A percentile compares a stretch with the other conserved stretches of the same genome.
Evolutionary conservation across 441 rosid genomes (phyloP).

Genomic region (Melastoma candidum): DNA sequence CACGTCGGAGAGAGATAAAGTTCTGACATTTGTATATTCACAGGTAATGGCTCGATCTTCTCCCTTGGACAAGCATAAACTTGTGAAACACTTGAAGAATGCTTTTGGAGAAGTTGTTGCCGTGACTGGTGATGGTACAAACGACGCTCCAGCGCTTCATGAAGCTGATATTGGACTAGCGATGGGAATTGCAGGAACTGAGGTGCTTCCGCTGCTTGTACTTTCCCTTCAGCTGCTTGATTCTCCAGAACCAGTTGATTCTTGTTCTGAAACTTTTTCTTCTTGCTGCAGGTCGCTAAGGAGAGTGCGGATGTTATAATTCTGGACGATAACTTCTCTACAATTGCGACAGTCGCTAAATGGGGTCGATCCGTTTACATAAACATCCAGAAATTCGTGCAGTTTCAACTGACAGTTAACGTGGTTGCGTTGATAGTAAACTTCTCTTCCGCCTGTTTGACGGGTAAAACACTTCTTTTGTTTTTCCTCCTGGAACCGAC

Average conservation of each 20-base stretch:
- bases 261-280: neutral
- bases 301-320: conserved; percentile 53
- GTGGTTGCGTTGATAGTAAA: conserved; percentile 44
- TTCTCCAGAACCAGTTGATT: neutral
- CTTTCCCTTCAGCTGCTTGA: neutral
- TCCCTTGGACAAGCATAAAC: conserved; percentile 48
- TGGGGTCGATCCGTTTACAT: conserved; percentile 50
- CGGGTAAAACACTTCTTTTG: conserved; percentile 23
- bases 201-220: conserved; percentile 20
- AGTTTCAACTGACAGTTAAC: conserved; percentile 47
- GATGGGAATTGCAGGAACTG: conserved; percentile 54
- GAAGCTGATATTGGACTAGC: conserved; percentile 57
- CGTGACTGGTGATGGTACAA: conserved; percentile 52
- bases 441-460: conserved; percentile 55
- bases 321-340: conserved; percentile 43
- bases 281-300: conserved; percentile 42
- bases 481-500: neutral
- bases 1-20: conserved; percentile 3
- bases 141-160: conserved; percentile 55
- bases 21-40: conserved; percentile 6
- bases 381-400: conserved; percentile 47
- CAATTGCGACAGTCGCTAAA: conserved; percentile 39
- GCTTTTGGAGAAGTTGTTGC: conserved; percentile 43
- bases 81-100: conserved; percentile 34
- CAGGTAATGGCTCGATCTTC: conserved; percentile 55